Conservation (phyloP, 1,139 yeast species). For the Geotrichum fermentans region DNA sequence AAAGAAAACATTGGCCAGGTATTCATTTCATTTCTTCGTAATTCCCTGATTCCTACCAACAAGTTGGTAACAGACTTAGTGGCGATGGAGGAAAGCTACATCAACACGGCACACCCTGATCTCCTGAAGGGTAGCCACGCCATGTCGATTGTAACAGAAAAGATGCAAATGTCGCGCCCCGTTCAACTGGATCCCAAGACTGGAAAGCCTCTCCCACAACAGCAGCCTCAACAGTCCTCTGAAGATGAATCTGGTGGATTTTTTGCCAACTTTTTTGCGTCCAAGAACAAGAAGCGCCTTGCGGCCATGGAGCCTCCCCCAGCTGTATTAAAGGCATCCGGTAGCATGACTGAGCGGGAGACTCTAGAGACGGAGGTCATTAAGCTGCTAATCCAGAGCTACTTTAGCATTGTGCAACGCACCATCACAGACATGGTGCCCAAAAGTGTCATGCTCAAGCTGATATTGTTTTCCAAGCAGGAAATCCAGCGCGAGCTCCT, state of each 20-base stretch:
- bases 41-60: conserved; percentile 78
- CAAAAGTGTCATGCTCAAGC: conserved; percentile 87
- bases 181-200: conserved; percentile 88
- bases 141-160: conserved; percentile 87
- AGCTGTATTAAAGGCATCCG: conserved; percentile 86
- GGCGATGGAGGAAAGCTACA: conserved; percentile 84
- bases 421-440: conserved; percentile 92
- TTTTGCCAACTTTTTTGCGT: conserved; percentile 91
- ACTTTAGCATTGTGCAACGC: conserved; percentile 86
- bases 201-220: conserved; percentile 51
- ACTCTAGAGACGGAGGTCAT: conserved; percentile 95
- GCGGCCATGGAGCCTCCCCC: conserved; percentile 98
- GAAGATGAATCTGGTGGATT: conserved; percentile 53
- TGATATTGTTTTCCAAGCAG: conserved; percentile 66
- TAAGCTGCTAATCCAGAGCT: conserved; percentile 82
- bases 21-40: conserved; percentile 77
- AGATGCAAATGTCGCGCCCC: conserved; percentile 73
- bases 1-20: conserved; percentile 80
- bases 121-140: conserved; percentile 92
- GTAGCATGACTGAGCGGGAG: conserved; percentile 95
- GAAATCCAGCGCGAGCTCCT: conserved; percentile 88
- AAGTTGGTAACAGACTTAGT: conserved; percentile 80
- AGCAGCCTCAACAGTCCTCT: conserved; percentile 12
- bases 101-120: conserved; percentile 97
- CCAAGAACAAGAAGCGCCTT: conserved; percentile 87